Base-by-base conservation (phyloP, 208 protist genomes). In the Leishmania mexicana region DNA sequence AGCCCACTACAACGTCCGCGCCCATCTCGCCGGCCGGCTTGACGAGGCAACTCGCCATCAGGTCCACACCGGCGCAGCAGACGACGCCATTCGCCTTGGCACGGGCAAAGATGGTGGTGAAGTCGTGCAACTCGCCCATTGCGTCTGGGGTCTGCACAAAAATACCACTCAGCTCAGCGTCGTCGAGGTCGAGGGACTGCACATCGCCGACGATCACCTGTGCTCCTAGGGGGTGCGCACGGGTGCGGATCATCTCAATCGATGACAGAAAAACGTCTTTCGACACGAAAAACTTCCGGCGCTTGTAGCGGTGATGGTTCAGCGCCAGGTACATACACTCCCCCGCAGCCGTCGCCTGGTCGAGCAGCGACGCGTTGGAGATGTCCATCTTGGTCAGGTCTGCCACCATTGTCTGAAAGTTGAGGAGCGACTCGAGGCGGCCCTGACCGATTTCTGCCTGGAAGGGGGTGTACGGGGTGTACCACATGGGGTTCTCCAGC, bases 401-500 rank as follows among this genome's bases (percentile, higher is more conserved):
- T 4, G 80, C 79, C 38, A 99, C 87, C 92, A 99, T 97, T 4
- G 98, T 99, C 89, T 99, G 99, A 83, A 98, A 99, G 89, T 99
- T 99, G 47, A 99, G 90, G 10, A 99, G 89, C 31, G 96, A 97
- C 90, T 99, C 99, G 0, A 99, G 89, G 70, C 99, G 95, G 11
- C 99, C 99, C 91, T 99, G 98, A 40, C 93, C 92, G 53, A 99
- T 98, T 79, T 99, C 97, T 10, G 97, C 93, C 87, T 98, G 95
- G 89, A 99, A 99, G 13, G 99, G 99, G 35, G 99, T 99, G 89
- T 99, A 99, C 51, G 98, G 98, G 13, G 99, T 99, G 90, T 99
- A 99, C 99, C 99, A 99, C 49, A 94, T 97, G 70, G 99, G 99
- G 83, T 99, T 99, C 90, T 99, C 98, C 78, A 99, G 83, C 42